A percentile compares a stretch with the other conserved stretches of the same genome.
These are phyloP conservation scores for Mycena belliarum DNA, from an alignment of 768 basidiomycete genomes.

Conservation along the genomic window DNA sequence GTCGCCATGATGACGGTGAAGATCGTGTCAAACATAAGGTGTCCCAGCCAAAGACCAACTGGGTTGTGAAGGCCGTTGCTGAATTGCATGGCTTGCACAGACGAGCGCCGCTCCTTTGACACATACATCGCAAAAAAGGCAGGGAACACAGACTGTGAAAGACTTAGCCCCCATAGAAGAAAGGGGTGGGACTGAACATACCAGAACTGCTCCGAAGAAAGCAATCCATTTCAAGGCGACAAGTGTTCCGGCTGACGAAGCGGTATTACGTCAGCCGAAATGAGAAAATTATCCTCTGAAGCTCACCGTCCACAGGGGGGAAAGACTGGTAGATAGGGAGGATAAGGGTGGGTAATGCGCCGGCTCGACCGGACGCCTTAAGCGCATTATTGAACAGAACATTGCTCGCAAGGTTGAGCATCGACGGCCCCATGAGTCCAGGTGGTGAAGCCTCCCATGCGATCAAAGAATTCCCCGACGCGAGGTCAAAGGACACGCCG, in stretches of 20 bases:
- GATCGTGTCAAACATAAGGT: constrained; percentile 72
- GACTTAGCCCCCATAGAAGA: background rate
- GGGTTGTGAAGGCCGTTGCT: constrained; percentile 75
- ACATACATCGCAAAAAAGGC: constrained; percentile 83
- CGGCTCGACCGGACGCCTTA: no score
- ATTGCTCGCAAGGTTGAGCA: constrained; percentile 72
- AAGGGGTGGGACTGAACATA: constrained; percentile 25
- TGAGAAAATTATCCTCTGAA: background rate
- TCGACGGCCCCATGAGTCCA: constrained; percentile 54
- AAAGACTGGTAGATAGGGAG: constrained; percentile 57
- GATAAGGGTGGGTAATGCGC: constrained; percentile 64
- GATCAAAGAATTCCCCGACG: constrained; percentile 52
- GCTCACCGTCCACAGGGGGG: constrained; percentile 46
- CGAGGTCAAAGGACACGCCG: constrained; percentile 62
- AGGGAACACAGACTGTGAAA: constrained; percentile 65
- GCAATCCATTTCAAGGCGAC: constrained; percentile 70
- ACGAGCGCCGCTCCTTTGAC: constrained; percentile 66
- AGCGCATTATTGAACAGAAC: constrained; percentile 66
- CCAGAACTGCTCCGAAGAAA: constrained; percentile 76
- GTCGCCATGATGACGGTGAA: constrained; percentile 61
- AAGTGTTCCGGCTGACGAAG: constrained; percentile 49
- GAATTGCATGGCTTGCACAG: constrained; percentile 81
- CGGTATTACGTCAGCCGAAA: background rate
- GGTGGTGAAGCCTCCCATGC: constrained; percentile 74
- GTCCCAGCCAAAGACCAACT: constrained; percentile 75